Percentiles rank a stretch among this genome's conserved stretches.
Conservation (phyloP, 306 rosid species). For the Gastrolobium villosum region DNA sequence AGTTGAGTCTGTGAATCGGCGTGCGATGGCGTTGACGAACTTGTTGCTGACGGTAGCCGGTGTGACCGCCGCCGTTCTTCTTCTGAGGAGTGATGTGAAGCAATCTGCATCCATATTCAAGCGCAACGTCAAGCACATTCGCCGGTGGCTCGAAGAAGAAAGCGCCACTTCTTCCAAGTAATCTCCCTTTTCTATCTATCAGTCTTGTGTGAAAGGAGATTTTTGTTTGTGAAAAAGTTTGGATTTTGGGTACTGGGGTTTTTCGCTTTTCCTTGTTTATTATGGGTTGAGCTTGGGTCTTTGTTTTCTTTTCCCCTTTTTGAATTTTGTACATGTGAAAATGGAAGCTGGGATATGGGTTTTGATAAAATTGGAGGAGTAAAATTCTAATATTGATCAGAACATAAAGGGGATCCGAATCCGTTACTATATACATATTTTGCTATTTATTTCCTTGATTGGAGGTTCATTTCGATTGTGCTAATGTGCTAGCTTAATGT, state of each 20-base stretch:
- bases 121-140: conserved; percentile 63
- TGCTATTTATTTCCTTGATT: too few species aligned
- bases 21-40: conserved; percentile 59
- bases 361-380: too few species aligned
- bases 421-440: too few species aligned
- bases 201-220: background rate
- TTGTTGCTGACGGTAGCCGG: conserved; percentile 64
- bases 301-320: background rate
- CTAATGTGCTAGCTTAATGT: too few species aligned
- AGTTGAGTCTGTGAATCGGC: too few species aligned
- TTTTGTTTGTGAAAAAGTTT: background rate
- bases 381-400: background rate
- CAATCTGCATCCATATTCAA: conserved; percentile 57
- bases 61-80: conserved; percentile 59
- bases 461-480: too few species aligned
- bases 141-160: conserved; percentile 68
- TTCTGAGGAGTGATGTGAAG: conserved; percentile 64
- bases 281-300: background rate
- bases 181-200: background rate
- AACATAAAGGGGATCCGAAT: background rate
- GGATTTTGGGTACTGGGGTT: too few species aligned
- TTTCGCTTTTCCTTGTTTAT: background rate
- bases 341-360: background rate
- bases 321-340: background rate
- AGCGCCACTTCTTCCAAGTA: conserved; percentile 56